These are phyloP conservation scores for Zoysia japonica DNA, from an alignment of 176 grass and related monocot genomes.

Conservation along the genomic window DNA sequence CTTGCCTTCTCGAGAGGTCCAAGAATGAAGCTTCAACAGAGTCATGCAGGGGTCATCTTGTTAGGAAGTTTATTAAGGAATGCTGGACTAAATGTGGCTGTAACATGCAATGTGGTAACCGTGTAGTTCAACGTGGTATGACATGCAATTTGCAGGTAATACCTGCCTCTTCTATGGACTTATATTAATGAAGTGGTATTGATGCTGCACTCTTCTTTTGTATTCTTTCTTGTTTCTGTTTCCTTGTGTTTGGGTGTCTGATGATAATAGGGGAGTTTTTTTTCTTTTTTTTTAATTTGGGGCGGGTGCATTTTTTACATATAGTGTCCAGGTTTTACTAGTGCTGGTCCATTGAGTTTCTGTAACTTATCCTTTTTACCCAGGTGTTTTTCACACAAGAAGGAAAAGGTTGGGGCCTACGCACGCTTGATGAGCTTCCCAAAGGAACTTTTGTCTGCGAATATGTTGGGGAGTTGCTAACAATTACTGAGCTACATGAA, in stretches of 20 bases:
- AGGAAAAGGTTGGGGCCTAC: slow-evolving; percentile 76
- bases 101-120: slow-evolving; percentile 73
- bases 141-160: slow-evolving; percentile 61
- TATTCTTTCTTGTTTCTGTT: neutral
- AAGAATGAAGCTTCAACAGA: slow-evolving; percentile 38
- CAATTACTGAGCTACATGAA: slow-evolving; percentile 63
- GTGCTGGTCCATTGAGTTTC: neutral
- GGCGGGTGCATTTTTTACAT: neutral
- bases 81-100: slow-evolving; percentile 91
- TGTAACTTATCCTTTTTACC: neutral
- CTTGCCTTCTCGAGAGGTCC: slow-evolving; percentile 62
- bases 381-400: slow-evolving; percentile 76
- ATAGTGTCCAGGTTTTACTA: slow-evolving; percentile 46
- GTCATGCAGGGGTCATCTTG: slow-evolving; percentile 72
- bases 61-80: slow-evolving; percentile 81
- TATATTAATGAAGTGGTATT: neutral
- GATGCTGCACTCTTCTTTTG: neutral
- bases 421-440: slow-evolving; percentile 64
- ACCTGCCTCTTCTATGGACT: neutral
- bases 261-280: neutral
- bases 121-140: slow-evolving; percentile 66
- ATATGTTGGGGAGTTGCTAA: slow-evolving; percentile 75
- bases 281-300: neutral
- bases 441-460: slow-evolving; percentile 83
- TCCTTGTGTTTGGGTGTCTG: neutral